Base-by-base conservation (phyloP, 2,329 filamentous ascomycete genomes). In the Bipolaris bicolor region DNA sequence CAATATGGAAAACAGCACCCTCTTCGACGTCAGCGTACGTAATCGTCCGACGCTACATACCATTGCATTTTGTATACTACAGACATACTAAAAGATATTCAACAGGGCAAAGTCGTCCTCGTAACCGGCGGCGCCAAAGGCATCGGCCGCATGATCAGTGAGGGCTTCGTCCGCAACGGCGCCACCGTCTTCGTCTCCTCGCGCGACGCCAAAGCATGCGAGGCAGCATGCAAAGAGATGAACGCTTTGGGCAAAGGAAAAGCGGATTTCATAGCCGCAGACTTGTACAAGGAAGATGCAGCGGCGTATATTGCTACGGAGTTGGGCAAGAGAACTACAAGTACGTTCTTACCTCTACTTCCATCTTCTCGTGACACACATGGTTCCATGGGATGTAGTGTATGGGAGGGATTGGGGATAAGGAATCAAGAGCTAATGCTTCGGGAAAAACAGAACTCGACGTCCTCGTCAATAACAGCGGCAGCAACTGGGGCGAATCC, bases 101-200 rank as follows among this genome's bases (percentile, higher is more conserved):
- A 15, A 5, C 11, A 78, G 68, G 77, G 72, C 71, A 80, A 80
- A 70, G 67, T 80, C n/a, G 75, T 81, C 49, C 76, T 81, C 58
- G 72, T 81, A 15, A 81, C 79, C 3, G 79, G 79, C 58, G 79
- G 78, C 33, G 79, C 78, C 4, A 80, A 88, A 69, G 87, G 86
- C 62, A 85, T 89, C 61, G 87, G 87, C 15, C 84, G 83, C 57
- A 89, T 89, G 87, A 89, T 90, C 61, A 84, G 85, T 31, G 80
- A 86, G 55, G 87, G 86, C 55, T 89, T 87, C 75, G 81, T 88
- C n/a, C 72, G 79, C 55, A 88, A 88, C 74, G 86, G 86, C 55
- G 82, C 81, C 15, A 88, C 84, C 61, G 88, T 91, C 5, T 91
- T 90, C 79, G 88, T 91, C 61, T 86, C 86, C 5, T 88, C 86